phyloP scores from a whole-genome alignment of 495 filamentous ascomycete species.

The Penicillium cosmopolitanum region DNA sequence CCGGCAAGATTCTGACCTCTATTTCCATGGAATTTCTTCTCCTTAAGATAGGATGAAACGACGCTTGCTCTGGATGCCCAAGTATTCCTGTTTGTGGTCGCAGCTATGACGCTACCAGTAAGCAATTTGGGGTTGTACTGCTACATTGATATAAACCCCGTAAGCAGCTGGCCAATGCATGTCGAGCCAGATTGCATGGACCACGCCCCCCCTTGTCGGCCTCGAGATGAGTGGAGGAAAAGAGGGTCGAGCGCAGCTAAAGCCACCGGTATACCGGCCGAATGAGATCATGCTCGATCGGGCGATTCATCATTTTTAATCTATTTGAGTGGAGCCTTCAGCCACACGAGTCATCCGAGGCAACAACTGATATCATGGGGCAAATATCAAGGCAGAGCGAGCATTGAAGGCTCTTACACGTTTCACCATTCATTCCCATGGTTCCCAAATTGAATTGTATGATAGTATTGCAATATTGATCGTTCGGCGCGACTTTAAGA shows the following conservation, averaged over 20 bases:
- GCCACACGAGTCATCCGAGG: constrained; percentile 34
- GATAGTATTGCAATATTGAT: neutral
- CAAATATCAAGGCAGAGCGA: constrained; percentile 16
- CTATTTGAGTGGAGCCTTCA: constrained; percentile 36
- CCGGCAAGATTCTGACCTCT: neutral
- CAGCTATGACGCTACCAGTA: constrained; percentile 2
- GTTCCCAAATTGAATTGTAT: neutral
- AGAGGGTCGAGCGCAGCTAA: constrained; percentile 13
- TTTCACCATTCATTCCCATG: neutral
- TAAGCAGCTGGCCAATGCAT: constrained; percentile 3
- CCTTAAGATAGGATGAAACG: neutral
- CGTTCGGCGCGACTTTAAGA: neutral
- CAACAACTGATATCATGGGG: constrained; percentile 27
- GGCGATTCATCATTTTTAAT: constrained; percentile 37
- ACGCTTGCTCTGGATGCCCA: neutral
- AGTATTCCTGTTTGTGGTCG: constrained; percentile 1
- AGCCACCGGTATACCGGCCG: constrained; percentile 22
- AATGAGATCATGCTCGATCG: constrained; percentile 38
- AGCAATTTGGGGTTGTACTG: neutral
- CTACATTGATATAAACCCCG: constrained; percentile 8
- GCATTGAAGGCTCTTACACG: neutral
- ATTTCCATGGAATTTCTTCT: neutral
- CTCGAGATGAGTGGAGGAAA: neutral
- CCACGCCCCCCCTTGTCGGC: constrained; percentile 11
- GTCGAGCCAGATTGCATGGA: constrained; percentile 2